Evolutionary conservation across 306 rosid species (phyloP).

Genomic region (Vachellia pachyceras): DNA sequence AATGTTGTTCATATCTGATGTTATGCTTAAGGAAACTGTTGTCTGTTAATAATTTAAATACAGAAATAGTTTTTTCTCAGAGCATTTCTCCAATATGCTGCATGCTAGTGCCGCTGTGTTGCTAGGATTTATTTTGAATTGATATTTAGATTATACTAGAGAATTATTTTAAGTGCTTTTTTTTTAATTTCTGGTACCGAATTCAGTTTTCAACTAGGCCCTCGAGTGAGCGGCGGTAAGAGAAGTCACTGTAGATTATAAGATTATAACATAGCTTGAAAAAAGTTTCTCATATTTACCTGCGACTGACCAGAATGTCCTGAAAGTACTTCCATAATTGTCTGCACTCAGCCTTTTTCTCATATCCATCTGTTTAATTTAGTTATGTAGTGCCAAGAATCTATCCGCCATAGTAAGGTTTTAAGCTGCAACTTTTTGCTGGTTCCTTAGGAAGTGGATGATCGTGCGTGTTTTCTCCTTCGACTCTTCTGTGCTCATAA

Average conservation of each 20-base stretch:
- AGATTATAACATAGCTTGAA: constrained; percentile 5
- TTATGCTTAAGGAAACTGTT: background rate
- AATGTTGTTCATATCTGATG: background rate
- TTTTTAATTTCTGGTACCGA: background rate
- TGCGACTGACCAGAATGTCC: constrained; percentile 29
- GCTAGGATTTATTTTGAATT: no score
- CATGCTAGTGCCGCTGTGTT: no score
- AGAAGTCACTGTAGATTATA: constrained; percentile 19
- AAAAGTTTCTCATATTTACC: constrained; percentile 21
- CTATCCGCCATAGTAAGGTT: constrained; percentile 18
- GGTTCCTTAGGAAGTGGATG: constrained; percentile 24
- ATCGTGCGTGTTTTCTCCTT: background rate
- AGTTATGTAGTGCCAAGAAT: constrained; percentile 1
- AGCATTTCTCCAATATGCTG: constrained; percentile 15
- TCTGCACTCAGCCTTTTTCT: constrained; percentile 29
- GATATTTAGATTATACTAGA: background rate
- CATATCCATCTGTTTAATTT: constrained; percentile 20
- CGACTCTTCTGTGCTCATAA: background rate
- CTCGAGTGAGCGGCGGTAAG: background rate
- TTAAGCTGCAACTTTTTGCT: constrained; percentile 10
- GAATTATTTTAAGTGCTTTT: background rate
- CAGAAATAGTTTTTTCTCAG: background rate
- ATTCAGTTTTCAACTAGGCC: background rate
- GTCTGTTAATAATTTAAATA: background rate
- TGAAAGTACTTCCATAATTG: constrained; percentile 21